Conservation (phyloP, 1,284 basidiomycete species). For the Cutaneotrichosporon sp. region DNA sequence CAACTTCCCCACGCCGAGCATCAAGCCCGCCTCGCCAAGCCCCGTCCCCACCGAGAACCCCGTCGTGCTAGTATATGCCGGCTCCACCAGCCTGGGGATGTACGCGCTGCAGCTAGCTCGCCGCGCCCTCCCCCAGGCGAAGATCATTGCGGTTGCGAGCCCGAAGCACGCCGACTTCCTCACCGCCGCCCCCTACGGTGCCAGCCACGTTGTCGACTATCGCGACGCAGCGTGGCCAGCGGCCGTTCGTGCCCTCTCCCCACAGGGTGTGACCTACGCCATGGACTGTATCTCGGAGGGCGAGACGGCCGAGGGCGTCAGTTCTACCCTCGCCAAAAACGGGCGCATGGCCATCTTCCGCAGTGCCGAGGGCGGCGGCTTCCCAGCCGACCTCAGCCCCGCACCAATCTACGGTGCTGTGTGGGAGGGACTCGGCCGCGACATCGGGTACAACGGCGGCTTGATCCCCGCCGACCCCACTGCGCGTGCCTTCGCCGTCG, state of each 20-base stretch:
- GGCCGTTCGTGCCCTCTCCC: neutral
- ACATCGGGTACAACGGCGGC: constrained; percentile 12
- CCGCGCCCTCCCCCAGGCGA: neutral
- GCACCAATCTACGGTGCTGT: constrained; percentile 18
- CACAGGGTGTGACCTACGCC: constrained; percentile 12
- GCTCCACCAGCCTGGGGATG: constrained; percentile 15
- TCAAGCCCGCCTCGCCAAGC: neutral
- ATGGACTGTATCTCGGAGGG: constrained; percentile 18
- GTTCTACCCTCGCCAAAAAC: neutral
- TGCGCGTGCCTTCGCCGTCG: constrained; percentile 13
- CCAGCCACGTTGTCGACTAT: constrained; percentile 19
- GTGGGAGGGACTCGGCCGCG: constrained; percentile 22
- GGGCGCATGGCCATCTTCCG: constrained; percentile 11
- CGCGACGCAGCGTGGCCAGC: constrained; percentile 13
- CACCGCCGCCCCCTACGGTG: neutral
- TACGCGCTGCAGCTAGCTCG: constrained; percentile 19
- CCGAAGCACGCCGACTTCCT: constrained; percentile 8
- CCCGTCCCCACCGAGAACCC: neutral
- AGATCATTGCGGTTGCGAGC: constrained; percentile 11
- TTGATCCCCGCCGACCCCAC: constrained; percentile 8
- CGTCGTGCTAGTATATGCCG: constrained; percentile 17
- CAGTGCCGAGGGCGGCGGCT: neutral
- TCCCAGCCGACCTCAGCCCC: neutral
- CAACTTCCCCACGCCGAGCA: neutral
- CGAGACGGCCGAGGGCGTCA: constrained; percentile 8